phyloP scores from a whole-genome alignment of 2,329 filamentous ascomycete species.

The Epichloe sp. region DNA sequence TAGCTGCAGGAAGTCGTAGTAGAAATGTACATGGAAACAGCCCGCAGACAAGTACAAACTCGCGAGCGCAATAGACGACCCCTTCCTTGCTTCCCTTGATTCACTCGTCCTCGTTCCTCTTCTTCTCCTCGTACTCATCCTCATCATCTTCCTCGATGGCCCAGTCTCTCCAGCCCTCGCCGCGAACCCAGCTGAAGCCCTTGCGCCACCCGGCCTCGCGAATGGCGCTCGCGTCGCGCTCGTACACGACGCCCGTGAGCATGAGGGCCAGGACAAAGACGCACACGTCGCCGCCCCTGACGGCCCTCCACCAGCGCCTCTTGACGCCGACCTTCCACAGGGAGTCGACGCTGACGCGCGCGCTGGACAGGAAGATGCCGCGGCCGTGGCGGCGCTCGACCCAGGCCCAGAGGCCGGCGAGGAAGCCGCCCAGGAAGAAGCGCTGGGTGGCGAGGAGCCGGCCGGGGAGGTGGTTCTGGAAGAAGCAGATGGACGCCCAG shows the following conservation, averaged over 20 bases:
- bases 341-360: slow-evolving; percentile 66
- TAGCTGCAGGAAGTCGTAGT: too few relatives aligned
- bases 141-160: slow-evolving; percentile 31
- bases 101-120: neutral
- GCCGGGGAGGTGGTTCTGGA: slow-evolving; percentile 66
- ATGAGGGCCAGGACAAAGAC: slow-evolving; percentile 72
- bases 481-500: slow-evolving; percentile 84
- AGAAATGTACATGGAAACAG: too few relatives aligned
- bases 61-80: neutral
- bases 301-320: slow-evolving; percentile 72
- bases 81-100: too few relatives aligned
- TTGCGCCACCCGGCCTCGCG: slow-evolving; percentile 56
- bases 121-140: slow-evolving; percentile 5
- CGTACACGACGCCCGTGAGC: slow-evolving; percentile 64
- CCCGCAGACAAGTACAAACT: neutral
- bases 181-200: slow-evolving; percentile 58
- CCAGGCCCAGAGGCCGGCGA: slow-evolving; percentile 77
- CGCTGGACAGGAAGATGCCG: slow-evolving; percentile 64
- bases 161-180: slow-evolving; percentile 65
- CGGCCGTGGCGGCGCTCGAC: slow-evolving; percentile 53
- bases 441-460: slow-evolving; percentile 66
- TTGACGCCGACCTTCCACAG: slow-evolving; percentile 93
- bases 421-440: slow-evolving; percentile 78
- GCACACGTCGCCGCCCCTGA: slow-evolving; percentile 71
- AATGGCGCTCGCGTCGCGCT: slow-evolving; percentile 55